Conservation (phyloP, 2,329 filamentous ascomycete species). For the Botrytis fragariae region DNA sequence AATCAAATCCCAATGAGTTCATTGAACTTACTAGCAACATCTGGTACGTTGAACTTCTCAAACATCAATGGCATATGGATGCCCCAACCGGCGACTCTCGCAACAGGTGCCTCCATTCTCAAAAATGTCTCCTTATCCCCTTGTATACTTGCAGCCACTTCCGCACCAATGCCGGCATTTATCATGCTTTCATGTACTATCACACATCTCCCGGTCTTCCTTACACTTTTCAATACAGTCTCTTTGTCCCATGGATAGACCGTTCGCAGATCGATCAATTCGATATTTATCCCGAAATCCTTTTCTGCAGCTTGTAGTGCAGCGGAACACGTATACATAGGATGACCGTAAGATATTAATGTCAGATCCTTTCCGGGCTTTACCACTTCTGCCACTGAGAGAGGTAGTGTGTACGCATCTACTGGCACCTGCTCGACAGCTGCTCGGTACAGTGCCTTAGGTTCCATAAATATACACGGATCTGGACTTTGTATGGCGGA, state of each 20-base stretch:
- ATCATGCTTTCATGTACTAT: constrained; percentile 76
- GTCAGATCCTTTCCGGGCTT: constrained; percentile 66
- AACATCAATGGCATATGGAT: constrained; percentile 65
- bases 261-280: constrained; percentile 69
- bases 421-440: constrained; percentile 70
- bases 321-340: constrained; percentile 64
- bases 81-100: constrained; percentile 67
- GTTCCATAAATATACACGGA: constrained; percentile 73
- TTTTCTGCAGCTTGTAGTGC: constrained; percentile 67
- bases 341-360: constrained; percentile 68
- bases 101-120: constrained; percentile 66
- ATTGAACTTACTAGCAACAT: constrained; percentile 61
- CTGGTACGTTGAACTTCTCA: constrained; percentile 65
- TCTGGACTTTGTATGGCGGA: constrained; percentile 62
- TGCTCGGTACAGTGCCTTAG: constrained; percentile 70
- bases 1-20: neutral
- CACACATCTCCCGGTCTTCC: constrained; percentile 66
- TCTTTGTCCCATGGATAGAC: constrained; percentile 72
- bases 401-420: constrained; percentile 63
- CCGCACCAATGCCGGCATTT: constrained; percentile 69
- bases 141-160: constrained; percentile 70
- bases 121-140: constrained; percentile 61
- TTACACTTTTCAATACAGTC: constrained; percentile 63
- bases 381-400: constrained; percentile 67
- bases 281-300: constrained; percentile 62